Percentiles rank a stretch among this genome's conserved stretches.
Evolutionary conservation across 2,329 filamentous ascomycete genomes (phyloP).

Genomic region (Trichoderma sp.): DNA sequence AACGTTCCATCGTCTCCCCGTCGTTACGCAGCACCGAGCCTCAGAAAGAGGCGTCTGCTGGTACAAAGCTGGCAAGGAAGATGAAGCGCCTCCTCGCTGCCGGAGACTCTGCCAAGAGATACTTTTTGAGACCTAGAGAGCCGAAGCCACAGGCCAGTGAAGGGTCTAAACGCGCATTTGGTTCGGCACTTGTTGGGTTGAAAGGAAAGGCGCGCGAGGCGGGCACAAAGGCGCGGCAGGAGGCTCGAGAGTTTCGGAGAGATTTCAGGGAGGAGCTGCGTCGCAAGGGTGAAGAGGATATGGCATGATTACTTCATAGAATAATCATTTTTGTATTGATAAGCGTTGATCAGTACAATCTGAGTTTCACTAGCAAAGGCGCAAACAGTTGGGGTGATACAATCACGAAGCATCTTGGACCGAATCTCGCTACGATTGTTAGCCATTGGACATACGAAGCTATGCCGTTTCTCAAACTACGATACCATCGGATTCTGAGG

Average conservation of each 20-base stretch:
- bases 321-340: too few species aligned
- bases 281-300: not conserved
- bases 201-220: constrained; percentile 13
- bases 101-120: not conserved
- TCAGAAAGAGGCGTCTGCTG: not conserved
- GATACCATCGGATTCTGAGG: too few species aligned
- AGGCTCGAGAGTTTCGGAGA: constrained; percentile 8
- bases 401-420: too few species aligned
- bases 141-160: not conserved
- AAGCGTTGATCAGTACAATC: too few species aligned
- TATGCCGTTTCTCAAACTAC: too few species aligned
- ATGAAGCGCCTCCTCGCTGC: constrained; percentile 8
- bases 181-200: not conserved
- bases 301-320: too few species aligned
- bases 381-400: too few species aligned
- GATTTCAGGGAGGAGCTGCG: constrained; percentile 16
- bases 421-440: too few species aligned
- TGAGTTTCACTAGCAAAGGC: too few species aligned
- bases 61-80: constrained; percentile 9
- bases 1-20: not conserved
- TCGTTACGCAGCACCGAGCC: not conserved
- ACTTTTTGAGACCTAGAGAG: not conserved
- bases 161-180: not conserved
- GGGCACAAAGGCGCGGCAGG: constrained; percentile 11
- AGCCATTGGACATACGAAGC: too few species aligned